A percentile compares a stretch with the other conserved stretches of the same genome.
These are phyloP conservation scores for Chaetomium tenue DNA, from an alignment of 495 filamentous ascomycete genomes.

Conservation along the genomic window DNA sequence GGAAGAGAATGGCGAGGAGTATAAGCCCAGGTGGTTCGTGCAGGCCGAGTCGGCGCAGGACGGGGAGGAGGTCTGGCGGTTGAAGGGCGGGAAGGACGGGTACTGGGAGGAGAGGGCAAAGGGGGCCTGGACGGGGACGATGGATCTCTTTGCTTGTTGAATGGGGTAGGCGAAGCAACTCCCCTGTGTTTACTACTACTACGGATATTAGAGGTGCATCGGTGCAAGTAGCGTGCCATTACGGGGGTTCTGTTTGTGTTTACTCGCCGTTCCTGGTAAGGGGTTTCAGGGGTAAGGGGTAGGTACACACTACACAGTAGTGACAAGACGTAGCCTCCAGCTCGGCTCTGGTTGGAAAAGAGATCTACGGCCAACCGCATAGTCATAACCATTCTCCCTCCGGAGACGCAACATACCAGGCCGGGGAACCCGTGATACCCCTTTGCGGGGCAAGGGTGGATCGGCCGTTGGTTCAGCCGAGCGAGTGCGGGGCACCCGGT, in stretches of 20 bases:
- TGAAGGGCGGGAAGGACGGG: slow-evolving; percentile 75
- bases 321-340: no score
- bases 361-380: no score
- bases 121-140: slow-evolving; percentile 67
- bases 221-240: not conserved
- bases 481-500: slow-evolving; percentile 7
- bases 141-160: slow-evolving; percentile 60
- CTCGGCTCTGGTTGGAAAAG: no score
- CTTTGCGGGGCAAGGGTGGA: not conserved
- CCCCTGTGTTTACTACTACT: not conserved
- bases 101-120: slow-evolving; percentile 86
- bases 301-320: no score
- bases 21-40: slow-evolving; percentile 80
- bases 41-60: slow-evolving; percentile 53
- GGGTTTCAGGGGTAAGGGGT: not conserved
- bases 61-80: slow-evolving; percentile 74
- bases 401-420: no score
- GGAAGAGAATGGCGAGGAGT: slow-evolving; percentile 68
- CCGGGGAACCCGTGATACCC: no score
- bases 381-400: no score
- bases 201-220: not conserved
- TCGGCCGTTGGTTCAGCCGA: slow-evolving; percentile 10
- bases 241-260: not conserved
- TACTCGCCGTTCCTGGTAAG: not conserved
- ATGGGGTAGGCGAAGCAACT: not conserved